A percentile compares a stretch with the other conserved stretches of the same genome.
Evolutionary conservation across 805 yeast genomes (phyloP).

Genomic region (Candida nemodendra): DNA sequence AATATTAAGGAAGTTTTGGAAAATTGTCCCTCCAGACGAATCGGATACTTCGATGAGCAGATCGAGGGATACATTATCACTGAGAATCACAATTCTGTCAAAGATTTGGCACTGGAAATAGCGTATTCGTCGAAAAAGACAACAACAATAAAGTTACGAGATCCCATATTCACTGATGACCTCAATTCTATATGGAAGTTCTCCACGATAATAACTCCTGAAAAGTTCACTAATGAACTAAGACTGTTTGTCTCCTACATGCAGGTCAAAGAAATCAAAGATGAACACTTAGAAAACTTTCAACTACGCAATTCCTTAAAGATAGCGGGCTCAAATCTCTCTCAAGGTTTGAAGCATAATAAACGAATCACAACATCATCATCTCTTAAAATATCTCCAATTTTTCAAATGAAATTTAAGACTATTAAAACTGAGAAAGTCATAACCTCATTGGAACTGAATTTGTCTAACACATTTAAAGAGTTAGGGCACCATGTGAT

Average conservation of each 20-base stretch:
- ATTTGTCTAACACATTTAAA: constrained; percentile 17
- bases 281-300: constrained; percentile 12
- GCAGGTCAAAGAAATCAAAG: constrained; percentile 6
- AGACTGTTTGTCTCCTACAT: constrained; percentile 18
- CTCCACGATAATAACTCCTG: constrained; percentile 18
- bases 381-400: constrained; percentile 21
- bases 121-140: constrained; percentile 11
- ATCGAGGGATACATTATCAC: constrained; percentile 12
- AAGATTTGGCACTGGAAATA: constrained; percentile 10
- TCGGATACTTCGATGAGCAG: constrained; percentile 19
- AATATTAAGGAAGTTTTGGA: constrained; percentile 4
- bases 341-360: constrained; percentile 5
- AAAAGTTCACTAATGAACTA: constrained; percentile 17
- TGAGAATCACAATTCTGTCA: background rate
- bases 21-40: constrained; percentile 1
- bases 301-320: constrained; percentile 9
- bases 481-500: constrained; percentile 8
- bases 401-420: constrained; percentile 29
- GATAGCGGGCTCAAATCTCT: constrained; percentile 13
- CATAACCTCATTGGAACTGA: constrained; percentile 27
- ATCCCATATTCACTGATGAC: constrained; percentile 6
- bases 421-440: constrained; percentile 27
- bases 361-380: constrained; percentile 8
- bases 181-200: constrained; percentile 17
- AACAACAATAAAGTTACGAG: background rate